phyloP scores from a whole-genome alignment of 441 rosid species.

The Dalechampia spathulata region DNA sequence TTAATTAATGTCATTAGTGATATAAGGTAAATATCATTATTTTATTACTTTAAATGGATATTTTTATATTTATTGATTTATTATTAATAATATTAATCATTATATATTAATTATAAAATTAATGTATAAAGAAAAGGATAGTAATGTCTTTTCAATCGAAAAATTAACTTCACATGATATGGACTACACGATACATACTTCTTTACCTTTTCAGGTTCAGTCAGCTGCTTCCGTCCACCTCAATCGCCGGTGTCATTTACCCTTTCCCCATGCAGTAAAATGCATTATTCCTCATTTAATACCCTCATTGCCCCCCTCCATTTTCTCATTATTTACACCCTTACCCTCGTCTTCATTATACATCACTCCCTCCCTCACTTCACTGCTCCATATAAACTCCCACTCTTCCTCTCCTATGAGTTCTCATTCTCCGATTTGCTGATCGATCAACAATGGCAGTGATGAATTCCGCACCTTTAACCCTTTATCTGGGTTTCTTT shows the following conservation, averaged over 20 bases:
- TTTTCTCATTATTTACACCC: conserved; percentile 18
- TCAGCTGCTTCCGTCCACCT: background rate
- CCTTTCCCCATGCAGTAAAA: too few relatives aligned
- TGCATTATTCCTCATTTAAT: background rate
- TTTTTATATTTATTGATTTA: too few relatives aligned
- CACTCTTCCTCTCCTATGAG: too few relatives aligned
- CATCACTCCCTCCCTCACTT: background rate
- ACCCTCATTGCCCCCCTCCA: conserved; percentile 7
- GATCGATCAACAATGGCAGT: conserved; percentile 38
- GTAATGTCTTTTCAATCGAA: background rate
- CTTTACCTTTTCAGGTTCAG: conserved; percentile 5
- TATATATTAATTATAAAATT: too few relatives aligned
- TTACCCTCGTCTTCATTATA: background rate
- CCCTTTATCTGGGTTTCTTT: conserved; percentile 15
- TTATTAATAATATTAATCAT: too few relatives aligned
- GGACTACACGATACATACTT: conserved; percentile 9
- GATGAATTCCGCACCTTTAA: conserved; percentile 8
- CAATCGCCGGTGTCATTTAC: background rate
- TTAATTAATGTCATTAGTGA: too few relatives aligned
- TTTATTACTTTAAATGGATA: too few relatives aligned
- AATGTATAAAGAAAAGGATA: background rate
- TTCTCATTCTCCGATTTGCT: too few relatives aligned
- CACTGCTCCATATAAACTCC: too few relatives aligned
- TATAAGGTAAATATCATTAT: too few relatives aligned
- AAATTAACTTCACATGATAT: conserved; percentile 1